Base-by-base conservation (phyloP, 345 rosid species). In the Cochlearia excelsa region DNA sequence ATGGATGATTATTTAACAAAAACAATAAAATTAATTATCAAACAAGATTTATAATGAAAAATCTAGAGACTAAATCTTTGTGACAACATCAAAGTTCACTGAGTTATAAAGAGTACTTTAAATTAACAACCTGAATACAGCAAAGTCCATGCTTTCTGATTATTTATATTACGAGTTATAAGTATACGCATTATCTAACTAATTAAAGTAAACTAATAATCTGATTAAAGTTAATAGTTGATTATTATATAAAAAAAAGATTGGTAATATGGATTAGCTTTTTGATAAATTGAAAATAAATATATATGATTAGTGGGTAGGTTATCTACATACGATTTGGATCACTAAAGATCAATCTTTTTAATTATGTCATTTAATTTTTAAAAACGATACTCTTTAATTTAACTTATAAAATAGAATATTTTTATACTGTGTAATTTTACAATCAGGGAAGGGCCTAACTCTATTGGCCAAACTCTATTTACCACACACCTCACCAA, bases 401-500 rank as follows among this genome's bases (percentile, higher is more conserved):
- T n/a, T n/a, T n/a, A n/a, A n/a, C n/a, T n/a, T n/a, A n/a, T 16
- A 16, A 16, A 16, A 16, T 16, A 34, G 6, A 34, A 34, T 34
- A 34, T 34, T 34, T 34, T 34, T 34, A 1, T 3, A 34, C 37
- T 34, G 37, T 34, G 37, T 3, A 34, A 34, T 34, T 34, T 34
- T 6, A 34, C 6, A 34, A 26, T 3, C 42, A 69, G 10, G 47
- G 63, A 51, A 44, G 66, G 65, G 2, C 46, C 23, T 9, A 39
- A 60, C 78, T 60, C 69, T 54, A 68, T 51, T 62, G 56, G 63
- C 52, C 77, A 55, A 66, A 48, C 58, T 69, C 53, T 62, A 34
- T 55, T 69, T 48, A 69, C 68, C 29, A 48, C 51, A 62, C 53
- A 53, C 43, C 38, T 45, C 6, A 31, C 61, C 67, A 53, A 30